phyloP scores from a whole-genome alignment of 371 early-diverging fungal species.

The Syncephalastrum contaminatum region DNA sequence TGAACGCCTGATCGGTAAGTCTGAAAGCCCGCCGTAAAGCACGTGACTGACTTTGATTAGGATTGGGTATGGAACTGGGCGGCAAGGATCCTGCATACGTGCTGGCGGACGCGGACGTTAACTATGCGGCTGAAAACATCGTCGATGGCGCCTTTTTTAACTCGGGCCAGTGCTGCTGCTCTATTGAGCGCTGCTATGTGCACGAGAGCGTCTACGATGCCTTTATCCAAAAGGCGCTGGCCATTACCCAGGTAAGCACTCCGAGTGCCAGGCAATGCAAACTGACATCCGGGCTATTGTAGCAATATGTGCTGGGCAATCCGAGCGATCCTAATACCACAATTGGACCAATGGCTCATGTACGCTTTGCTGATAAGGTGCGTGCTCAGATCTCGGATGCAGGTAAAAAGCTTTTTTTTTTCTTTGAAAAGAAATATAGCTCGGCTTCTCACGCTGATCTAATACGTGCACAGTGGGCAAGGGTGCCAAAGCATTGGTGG shows the following conservation, averaged over 20 bases:
- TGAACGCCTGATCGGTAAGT: constrained; percentile 59
- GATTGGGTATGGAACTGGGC: constrained; percentile 79
- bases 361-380: constrained; percentile 67
- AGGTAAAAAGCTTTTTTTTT: constrained; percentile 37
- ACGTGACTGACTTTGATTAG: constrained; percentile 20
- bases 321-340: constrained; percentile 67
- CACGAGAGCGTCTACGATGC: constrained; percentile 71
- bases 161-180: constrained; percentile 85
- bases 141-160: constrained; percentile 87
- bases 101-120: constrained; percentile 70
- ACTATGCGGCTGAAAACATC: constrained; percentile 70
- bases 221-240: constrained; percentile 68
- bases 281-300: neutral
- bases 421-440: too few species aligned
- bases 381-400: constrained; percentile 73
- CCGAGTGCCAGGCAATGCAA: neutral
- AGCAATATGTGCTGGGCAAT: constrained; percentile 62
- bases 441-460: neutral
- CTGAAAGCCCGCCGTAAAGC: constrained; percentile 5
- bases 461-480: constrained; percentile 39
- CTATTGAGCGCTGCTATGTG: constrained; percentile 84
- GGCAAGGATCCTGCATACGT: constrained; percentile 91
- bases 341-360: constrained; percentile 80
- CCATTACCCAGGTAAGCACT: constrained; percentile 54
- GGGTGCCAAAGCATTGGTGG: constrained; percentile 70